Percentiles rank a stretch among this genome's conserved stretches.
phyloP scores from a whole-genome alignment of 805 yeast genomes.

The Starmerella geochares region DNA sequence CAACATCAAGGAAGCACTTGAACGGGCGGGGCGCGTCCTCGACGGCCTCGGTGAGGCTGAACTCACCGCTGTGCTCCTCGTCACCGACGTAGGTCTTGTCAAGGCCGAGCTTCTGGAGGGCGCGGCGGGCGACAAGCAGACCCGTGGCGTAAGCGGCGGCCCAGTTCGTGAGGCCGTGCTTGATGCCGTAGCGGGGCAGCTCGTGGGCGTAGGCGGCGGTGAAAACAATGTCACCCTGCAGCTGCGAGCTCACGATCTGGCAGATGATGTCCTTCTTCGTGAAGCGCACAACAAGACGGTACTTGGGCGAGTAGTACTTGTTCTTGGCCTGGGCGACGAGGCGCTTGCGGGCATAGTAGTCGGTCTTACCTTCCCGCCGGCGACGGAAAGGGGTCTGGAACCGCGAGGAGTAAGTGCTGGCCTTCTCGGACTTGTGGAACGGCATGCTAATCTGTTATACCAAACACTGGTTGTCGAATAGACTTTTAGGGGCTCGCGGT shows the following conservation, averaged over 20 bases:
- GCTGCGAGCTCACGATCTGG: slow-evolving; percentile 92
- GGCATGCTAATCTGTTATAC: slow-evolving; percentile 41
- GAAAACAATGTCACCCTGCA: slow-evolving; percentile 91
- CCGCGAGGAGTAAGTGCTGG: slow-evolving; percentile 95
- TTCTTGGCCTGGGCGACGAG: slow-evolving; percentile 99
- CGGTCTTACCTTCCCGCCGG: slow-evolving; percentile 99
- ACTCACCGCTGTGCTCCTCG: slow-evolving; percentile 99
- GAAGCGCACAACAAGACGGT: slow-evolving; percentile 99
- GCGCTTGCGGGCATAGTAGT: slow-evolving; percentile 99
- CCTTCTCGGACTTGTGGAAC: slow-evolving; percentile 62
- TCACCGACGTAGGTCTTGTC: slow-evolving; percentile 98
- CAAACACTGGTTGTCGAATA: neutral
- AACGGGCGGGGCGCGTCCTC: slow-evolving; percentile 99
- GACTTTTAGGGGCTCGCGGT: neutral
- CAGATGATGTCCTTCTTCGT: slow-evolving; percentile 99
- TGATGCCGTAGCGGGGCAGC: slow-evolving; percentile 94
- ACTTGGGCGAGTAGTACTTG: slow-evolving; percentile 98
- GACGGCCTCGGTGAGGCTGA: slow-evolving; percentile 94
- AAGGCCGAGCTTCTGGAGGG: slow-evolving; percentile 91
- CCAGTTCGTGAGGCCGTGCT: slow-evolving; percentile 99
- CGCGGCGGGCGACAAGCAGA: slow-evolving; percentile 97
- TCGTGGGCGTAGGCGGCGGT: slow-evolving; percentile 98
- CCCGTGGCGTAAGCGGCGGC: slow-evolving; percentile 99
- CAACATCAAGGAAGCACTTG: slow-evolving; percentile 98
- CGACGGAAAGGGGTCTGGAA: slow-evolving; percentile 99